Conservation (phyloP, 2,329 filamentous ascomycete genomes). For the Drechslera avenae region DNA sequence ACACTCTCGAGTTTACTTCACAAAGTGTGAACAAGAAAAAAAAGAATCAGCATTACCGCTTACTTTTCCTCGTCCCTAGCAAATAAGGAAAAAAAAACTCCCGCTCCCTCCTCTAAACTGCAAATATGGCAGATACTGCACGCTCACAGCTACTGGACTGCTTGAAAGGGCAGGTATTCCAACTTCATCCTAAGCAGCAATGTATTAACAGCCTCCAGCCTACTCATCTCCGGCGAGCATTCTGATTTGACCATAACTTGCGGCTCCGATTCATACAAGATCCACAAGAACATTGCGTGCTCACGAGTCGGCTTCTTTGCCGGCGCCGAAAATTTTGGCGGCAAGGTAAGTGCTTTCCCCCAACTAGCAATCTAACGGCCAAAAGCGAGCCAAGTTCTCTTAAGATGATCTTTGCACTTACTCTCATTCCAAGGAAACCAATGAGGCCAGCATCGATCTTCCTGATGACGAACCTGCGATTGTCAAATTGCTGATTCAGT, state of each 20-base stretch:
- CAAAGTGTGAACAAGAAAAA: too few relatives aligned
- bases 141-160: not conserved
- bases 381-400: too few relatives aligned
- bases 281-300: conserved; percentile 22
- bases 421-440: not conserved
- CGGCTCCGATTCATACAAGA: conserved; percentile 8
- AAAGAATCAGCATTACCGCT: too few relatives aligned
- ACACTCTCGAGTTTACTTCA: too few relatives aligned
- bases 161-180: not conserved
- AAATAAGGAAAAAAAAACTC: too few relatives aligned
- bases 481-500: not conserved
- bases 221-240: too few relatives aligned
- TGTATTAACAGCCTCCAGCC: too few relatives aligned
- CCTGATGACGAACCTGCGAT: not conserved
- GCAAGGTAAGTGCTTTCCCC: conserved; percentile 8
- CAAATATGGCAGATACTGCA: not conserved
- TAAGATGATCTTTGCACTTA: too few relatives aligned
- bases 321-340: conserved; percentile 13
- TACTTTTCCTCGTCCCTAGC: too few relatives aligned
- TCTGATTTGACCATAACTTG: conserved; percentile 20
- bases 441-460: not conserved
- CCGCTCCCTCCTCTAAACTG: too few relatives aligned
- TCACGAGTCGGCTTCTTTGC: conserved; percentile 13
- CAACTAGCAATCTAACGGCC: too few relatives aligned
- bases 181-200: not conserved